These are phyloP conservation scores for Fusarium sp. DNA, from an alignment of 2,329 filamentous ascomycete genomes.

Conservation along the genomic window DNA sequence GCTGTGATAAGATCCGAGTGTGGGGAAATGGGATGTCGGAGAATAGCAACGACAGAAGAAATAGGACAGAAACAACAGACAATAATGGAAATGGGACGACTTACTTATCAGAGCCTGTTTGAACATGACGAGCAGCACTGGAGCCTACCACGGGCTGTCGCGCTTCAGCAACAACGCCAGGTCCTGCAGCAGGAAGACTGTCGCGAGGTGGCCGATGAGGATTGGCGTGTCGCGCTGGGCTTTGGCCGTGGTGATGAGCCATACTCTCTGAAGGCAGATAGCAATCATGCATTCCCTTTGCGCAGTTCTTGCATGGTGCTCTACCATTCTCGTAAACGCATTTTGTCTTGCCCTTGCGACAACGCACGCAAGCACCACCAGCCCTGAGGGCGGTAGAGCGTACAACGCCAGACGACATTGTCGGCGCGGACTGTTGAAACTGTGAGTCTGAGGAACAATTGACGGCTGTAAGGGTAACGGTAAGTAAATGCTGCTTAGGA, in stretches of 20 bases:
- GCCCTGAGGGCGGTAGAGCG: conserved; percentile 68
- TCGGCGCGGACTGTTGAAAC: background rate
- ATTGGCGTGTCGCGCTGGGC: conserved; percentile 59
- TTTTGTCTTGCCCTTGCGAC: conserved; percentile 71
- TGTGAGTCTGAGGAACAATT: background rate
- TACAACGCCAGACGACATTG: conserved; percentile 59
- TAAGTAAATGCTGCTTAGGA: background rate
- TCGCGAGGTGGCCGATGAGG: conserved; percentile 63
- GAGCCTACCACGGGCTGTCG: conserved; percentile 55
- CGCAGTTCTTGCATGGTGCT: conserved; percentile 71
- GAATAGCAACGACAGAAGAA: background rate
- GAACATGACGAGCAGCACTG: conserved; percentile 57
- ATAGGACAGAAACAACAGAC: background rate
- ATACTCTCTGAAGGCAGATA: conserved; percentile 69
- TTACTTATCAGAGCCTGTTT: conserved; percentile 64
- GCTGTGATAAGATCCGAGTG: background rate
- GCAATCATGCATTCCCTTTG: conserved; percentile 71
- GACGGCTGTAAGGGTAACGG: background rate
- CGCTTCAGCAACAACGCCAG: conserved; percentile 55
- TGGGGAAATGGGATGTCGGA: background rate
- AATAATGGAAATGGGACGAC: conserved; percentile 43
- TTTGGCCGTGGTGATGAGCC: conserved; percentile 67
- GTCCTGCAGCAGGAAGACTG: conserved; percentile 62
- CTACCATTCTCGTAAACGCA: conserved; percentile 70
- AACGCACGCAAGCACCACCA: conserved; percentile 69